phyloP scores from a whole-genome alignment of 805 yeast species.

The Myxozyma neglecta region DNA sequence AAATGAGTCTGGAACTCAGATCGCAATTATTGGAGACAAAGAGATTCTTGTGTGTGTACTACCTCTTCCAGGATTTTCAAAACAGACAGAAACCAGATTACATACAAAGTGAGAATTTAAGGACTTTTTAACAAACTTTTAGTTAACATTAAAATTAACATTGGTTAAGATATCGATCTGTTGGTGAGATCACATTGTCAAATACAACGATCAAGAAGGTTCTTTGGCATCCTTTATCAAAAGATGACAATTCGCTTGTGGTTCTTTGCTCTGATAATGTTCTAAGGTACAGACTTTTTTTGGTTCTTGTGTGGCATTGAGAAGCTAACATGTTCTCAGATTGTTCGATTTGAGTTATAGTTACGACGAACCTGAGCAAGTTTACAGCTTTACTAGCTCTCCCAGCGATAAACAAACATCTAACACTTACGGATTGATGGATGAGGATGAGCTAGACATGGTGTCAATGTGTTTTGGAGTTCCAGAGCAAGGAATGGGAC shows the following conservation, averaged over 20 bases:
- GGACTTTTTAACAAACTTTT: neutral
- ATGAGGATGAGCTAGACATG: conserved; percentile 31
- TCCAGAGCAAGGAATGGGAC: conserved; percentile 42
- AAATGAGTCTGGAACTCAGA: conserved; percentile 24
- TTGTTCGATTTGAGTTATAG: conserved; percentile 42
- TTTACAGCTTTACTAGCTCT: conserved; percentile 12
- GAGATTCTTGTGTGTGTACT: conserved; percentile 13
- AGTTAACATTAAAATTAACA: neutral
- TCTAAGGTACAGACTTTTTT: neutral
- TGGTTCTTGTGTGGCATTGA: neutral
- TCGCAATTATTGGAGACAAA: conserved; percentile 30
- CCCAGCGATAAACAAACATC: neutral
- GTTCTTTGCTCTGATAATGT: conserved; percentile 22
- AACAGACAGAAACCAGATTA: conserved; percentile 6
- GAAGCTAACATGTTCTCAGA: neutral
- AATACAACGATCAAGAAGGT: conserved; percentile 11
- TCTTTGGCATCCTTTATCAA: conserved; percentile 32
- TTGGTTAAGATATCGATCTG: neutral
- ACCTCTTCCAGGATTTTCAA: conserved; percentile 24
- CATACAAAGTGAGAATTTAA: conserved; percentile 10
- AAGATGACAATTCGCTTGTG: conserved; percentile 19
- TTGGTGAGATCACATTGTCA: neutral
- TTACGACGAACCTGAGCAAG: conserved; percentile 35
- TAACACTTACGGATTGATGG: conserved; percentile 20
- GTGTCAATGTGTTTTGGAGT: conserved; percentile 52